phyloP scores from a whole-genome alignment of 805 yeast species.

The Candida pini region DNA sequence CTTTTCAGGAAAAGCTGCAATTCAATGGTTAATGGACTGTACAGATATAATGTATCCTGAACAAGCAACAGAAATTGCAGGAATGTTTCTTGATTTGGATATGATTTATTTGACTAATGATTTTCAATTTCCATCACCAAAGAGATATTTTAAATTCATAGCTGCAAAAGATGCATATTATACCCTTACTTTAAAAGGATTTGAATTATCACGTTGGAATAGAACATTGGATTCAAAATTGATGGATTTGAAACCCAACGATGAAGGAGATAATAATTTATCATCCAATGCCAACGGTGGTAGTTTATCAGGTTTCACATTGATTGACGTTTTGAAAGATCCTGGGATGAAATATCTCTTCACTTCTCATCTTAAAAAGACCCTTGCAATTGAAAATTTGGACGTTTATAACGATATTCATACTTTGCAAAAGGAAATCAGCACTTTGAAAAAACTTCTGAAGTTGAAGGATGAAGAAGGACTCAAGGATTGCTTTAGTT shows the following conservation, averaged over 20 bases:
- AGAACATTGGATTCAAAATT: not conserved
- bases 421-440: conserved; percentile 44
- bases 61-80: conserved; percentile 51
- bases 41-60: conserved; percentile 56
- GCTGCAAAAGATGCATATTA: conserved; percentile 18
- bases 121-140: conserved; percentile 12
- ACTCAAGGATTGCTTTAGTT: conserved; percentile 7
- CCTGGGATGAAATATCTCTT: conserved; percentile 73
- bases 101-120: conserved; percentile 37
- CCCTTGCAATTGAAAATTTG: conserved; percentile 70
- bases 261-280: not conserved
- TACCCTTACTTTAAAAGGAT: conserved; percentile 18
- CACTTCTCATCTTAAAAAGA: conserved; percentile 55
- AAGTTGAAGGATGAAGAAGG: conserved; percentile 24
- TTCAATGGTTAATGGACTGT: conserved; percentile 90
- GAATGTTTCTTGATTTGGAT: conserved; percentile 40
- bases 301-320: conserved; percentile 1
- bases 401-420: conserved; percentile 60
- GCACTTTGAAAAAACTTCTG: conserved; percentile 36
- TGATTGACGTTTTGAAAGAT: conserved; percentile 50
- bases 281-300: not conserved
- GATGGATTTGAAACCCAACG: not conserved
- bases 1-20: conserved; percentile 68
- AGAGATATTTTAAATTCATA: conserved; percentile 3
- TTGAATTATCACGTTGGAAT: conserved; percentile 20